These are phyloP conservation scores for Amanita molliuscula DNA, from an alignment of 768 basidiomycete species.

Conservation along the genomic window DNA sequence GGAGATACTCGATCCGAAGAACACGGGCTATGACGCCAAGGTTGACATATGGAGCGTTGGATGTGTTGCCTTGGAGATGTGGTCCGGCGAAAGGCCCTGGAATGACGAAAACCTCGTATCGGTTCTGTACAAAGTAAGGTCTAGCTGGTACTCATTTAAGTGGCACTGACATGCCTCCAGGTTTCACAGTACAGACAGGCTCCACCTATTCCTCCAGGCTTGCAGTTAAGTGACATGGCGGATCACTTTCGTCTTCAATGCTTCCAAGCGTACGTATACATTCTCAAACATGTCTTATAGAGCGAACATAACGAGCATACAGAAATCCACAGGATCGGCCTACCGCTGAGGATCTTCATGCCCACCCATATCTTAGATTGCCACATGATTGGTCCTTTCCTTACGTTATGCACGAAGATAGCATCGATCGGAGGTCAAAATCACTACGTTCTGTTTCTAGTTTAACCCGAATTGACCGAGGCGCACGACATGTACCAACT, in stretches of 20 bases:
- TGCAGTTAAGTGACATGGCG: slow-evolving; percentile 51
- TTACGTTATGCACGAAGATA: slow-evolving; percentile 2
- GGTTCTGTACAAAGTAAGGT: slow-evolving; percentile 71
- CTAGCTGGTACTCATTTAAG: background rate
- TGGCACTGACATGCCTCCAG: slow-evolving; percentile 22
- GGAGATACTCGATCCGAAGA: slow-evolving; percentile 61
- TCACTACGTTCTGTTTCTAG: background rate
- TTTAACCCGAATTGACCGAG: background rate
- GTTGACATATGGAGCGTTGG: slow-evolving; percentile 96
- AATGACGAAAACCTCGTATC: slow-evolving; percentile 57
- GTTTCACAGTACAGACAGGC: slow-evolving; percentile 53
- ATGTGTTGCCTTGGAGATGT: slow-evolving; percentile 93
- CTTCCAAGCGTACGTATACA: slow-evolving; percentile 53
- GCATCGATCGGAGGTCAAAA: background rate
- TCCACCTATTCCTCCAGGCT: slow-evolving; percentile 68
- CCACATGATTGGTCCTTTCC: slow-evolving; percentile 40
- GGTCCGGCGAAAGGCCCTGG: slow-evolving; percentile 89
- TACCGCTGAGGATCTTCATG: slow-evolving; percentile 49
- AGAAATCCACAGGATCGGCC: slow-evolving; percentile 68
- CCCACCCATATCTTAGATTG: slow-evolving; percentile 53
- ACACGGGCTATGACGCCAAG: slow-evolving; percentile 82
- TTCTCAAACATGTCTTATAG: background rate
- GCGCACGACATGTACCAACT: background rate
- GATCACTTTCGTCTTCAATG: slow-evolving; percentile 68
- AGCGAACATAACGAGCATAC: slow-evolving; percentile 3